Evolutionary conservation across 2,329 filamentous ascomycete genomes (phyloP), one percentile per base, ranked within the genome.

Genomic region (Botrytis pseudocinerea): DNA sequence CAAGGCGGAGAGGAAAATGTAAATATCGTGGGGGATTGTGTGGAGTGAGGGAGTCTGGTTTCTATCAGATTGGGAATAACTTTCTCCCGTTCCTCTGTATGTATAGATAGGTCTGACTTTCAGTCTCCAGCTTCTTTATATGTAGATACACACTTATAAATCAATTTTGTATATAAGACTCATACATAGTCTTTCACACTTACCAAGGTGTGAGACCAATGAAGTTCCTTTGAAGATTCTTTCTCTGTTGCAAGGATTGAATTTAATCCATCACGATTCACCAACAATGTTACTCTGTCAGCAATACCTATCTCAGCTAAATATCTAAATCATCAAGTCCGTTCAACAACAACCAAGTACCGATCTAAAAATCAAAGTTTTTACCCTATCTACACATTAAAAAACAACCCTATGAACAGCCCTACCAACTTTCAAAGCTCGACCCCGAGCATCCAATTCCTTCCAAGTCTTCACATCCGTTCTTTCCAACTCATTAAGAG

Each of bases 381-480:
- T 8, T 28, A 22, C 16, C n/a, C 9, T 3, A 46, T 9, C 40
- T 6, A 44, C n/a, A 12, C 2, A 18, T 57, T 25, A 69, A 54
- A 59, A 69, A 25, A 59, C 14, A 57, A 40, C 25, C 42, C 48
- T 32, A 28, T 69, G 65, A 25, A 69, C 35, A 35, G 57, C 48
- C n/a, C 46, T 59, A 8, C 65, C 48, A 40, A 69, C 65, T 48
- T 69, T 69, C 48, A 59, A 12, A 8, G 48, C 46, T 42, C 48
- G 51, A 18, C 65, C 65, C 44, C 40, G 38, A 28, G 65, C 25
- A 59, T 42, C 25, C 20, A 59, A 28, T 20, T 69, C 65, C 25
- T 57, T 59, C 65, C 65, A 69, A 12, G 32, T 59, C 48, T 57
- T 69, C 4, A 59, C 22, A 42, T 59, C 65, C 48, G n/a, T 57